phyloP scores from a whole-genome alignment of 106 monocot genomes.

The Iris macrosiphon region DNA sequence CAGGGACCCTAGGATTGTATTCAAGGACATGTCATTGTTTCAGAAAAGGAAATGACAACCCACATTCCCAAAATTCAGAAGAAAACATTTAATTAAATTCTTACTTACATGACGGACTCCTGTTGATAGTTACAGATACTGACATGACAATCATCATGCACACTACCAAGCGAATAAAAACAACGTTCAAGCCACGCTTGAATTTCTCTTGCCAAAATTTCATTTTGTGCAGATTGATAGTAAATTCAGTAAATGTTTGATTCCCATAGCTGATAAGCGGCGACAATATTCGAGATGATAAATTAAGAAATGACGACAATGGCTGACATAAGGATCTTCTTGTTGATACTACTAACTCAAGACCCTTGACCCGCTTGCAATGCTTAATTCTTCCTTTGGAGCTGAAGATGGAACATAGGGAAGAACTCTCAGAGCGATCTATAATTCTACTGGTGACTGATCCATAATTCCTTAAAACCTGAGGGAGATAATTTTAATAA shows the following conservation, averaged over 20 bases:
- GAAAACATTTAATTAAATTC: neutral
- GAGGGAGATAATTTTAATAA: neutral
- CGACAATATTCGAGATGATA: conserved; percentile 19
- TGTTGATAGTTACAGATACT: conserved; percentile 38
- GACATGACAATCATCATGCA: conserved; percentile 61
- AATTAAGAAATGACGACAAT: neutral
- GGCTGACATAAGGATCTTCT: neutral
- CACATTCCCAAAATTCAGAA: neutral
- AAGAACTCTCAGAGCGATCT: neutral
- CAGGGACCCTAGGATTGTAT: conserved; percentile 55
- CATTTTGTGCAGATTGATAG: conserved; percentile 9
- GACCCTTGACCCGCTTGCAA: neutral
- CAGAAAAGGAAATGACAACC: neutral
- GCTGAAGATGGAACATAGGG: neutral
- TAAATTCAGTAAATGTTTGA: conserved; percentile 6
- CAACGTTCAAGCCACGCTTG: conserved; percentile 16
- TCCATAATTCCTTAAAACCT: conserved; percentile 4
- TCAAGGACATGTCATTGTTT: neutral
- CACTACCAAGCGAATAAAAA: conserved; percentile 28
- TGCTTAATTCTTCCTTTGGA: neutral
- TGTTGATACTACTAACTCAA: neutral
- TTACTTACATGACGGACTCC: conserved; percentile 62
- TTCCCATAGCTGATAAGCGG: conserved; percentile 5
- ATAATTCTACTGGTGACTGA: neutral
- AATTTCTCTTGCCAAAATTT: conserved; percentile 29